Base-by-base conservation (phyloP, 2,329 filamentous ascomycete species). In the Malbranchea cinnamomea region DNA sequence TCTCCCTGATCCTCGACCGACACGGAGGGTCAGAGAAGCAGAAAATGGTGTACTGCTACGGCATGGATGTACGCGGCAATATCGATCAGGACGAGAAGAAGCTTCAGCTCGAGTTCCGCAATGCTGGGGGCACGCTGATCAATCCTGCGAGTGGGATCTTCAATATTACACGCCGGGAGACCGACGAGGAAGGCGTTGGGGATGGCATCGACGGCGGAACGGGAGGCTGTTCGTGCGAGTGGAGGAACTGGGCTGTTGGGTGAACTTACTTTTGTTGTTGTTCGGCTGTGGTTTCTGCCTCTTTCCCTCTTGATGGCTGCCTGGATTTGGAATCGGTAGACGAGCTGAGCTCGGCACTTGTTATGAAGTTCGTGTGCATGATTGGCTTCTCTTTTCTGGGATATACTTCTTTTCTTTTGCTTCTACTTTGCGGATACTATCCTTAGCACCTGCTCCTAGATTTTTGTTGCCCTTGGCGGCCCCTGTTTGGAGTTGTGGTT, bases 31-130 rank as follows among this genome's bases (percentile, higher is more conserved):
- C 59, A 6, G 49, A 59, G 1, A 52, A 52, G 15, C 50, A 62
- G 37, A 76, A 74, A 48, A 62, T 67, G 36, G 54, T 71, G 0
- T 75, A 72, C 42, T 75, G 71, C 53, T 74, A 74, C 42, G 58
- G 56, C 2, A 47, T 76, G 36, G 60, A 71, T 38, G 50, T 52
- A 13, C 48, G 59, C 9, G 56, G 59, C 4, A 54, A 56, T 10
- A 32, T 35, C 23, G 59, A 71, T 35, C 48, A 62, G 24, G 44
- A 55, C 3, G 53, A 56, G 15, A 60, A 56, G 38, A 57, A 53
- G 34, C 52, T 72, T 35, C 52, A 67, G 36, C 40, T 62, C n/a
- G 71, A 75, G 45, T 49, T 66, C 31, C 54, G 69, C 6, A 54
- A 41, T 0, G 59, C 63, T 33, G 65, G 60, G 1, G 70, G 68